Base-by-base conservation (phyloP, 192 early-diverging fungal species). In the Backusella luteola region DNA sequence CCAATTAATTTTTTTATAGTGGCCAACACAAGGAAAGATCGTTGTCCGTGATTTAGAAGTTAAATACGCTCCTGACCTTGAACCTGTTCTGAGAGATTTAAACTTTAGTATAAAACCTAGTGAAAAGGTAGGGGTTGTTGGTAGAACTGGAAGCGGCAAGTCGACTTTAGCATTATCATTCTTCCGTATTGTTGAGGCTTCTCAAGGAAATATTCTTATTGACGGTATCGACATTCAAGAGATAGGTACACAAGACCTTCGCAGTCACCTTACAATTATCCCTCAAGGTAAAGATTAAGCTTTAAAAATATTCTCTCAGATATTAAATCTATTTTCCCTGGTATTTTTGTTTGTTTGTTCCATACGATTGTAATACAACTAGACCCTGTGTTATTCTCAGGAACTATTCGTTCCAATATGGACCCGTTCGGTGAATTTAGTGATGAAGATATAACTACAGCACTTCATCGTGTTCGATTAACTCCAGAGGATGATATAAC, bases 51-150 rank as follows among this genome's bases (percentile, higher is more conserved):
- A 93, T 63, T 83, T 99, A 8, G 84, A 88, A 6, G 84, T 97
- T 72, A 88, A 90, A 69, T 98, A 99, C 73, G 88, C 91, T 2
- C 87, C 90, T 35, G 91, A 91, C 11, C 67, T 81, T 9, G 85
- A 87, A 17, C 91, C 89, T 6, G 96, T 97, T 1, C 85, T 99
- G 15, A 93, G 91, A 66, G 80, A 85, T 23, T 82, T 99, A 34
- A 88, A 88, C 4, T 89, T 97, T 69, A 44, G 42, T 2, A 90
- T 96, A 52, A 79, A 84, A 0, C 83, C 90, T 1, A 76, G 82
- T 34, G 88, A 89, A 80, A 97, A 95, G 80, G 94, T 99, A 83
- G 97, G 96, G n/a, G 91, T 99, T 17, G 95, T 97, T 15, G 96
- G 97, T 14, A 78, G 96, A 35, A 95, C 96, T 1, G 95, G 95